Conservation (phyloP, 2,329 filamentous ascomycete genomes). For the Microdochium paspali region DNA sequence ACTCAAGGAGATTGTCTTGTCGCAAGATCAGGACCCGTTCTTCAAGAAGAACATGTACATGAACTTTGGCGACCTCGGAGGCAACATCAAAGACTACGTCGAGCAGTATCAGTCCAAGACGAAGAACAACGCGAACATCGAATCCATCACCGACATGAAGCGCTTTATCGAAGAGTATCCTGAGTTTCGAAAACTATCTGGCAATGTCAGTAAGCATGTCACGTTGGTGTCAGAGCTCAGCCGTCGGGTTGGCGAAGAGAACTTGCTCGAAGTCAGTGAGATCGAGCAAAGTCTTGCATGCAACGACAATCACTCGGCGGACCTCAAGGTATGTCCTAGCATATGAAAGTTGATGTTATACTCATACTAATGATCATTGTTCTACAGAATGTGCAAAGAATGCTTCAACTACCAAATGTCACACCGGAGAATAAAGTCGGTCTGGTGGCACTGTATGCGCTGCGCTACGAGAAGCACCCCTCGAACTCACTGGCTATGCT, state of each 20-base stretch:
- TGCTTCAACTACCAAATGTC: constrained; percentile 74
- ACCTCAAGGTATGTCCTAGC: constrained; percentile 62
- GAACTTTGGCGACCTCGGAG: constrained; percentile 91
- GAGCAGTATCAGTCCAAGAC: constrained; percentile 97
- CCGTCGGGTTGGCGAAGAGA: constrained; percentile 75
- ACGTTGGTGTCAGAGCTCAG: constrained; percentile 91
- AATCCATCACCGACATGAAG: constrained; percentile 98
- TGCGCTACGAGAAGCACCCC: constrained; percentile 82
- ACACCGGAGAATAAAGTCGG: constrained; percentile 77
- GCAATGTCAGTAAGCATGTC: constrained; percentile 97
- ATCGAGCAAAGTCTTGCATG: constrained; percentile 94
- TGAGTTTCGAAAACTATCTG: constrained; percentile 92
- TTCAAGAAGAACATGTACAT: constrained; percentile 99
- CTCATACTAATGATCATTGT: constrained; percentile 10
- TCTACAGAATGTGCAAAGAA: constrained; percentile 64
- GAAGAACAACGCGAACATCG: constrained; percentile 92
- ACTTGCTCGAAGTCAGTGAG: constrained; percentile 90
- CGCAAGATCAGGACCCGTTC: constrained; percentile 95
- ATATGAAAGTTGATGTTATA: background rate
- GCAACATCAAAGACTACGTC: constrained; percentile 97
- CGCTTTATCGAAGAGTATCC: constrained; percentile 98
- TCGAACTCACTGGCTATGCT: constrained; percentile 78
- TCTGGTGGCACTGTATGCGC: constrained; percentile 85
- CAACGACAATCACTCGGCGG: constrained; percentile 85
- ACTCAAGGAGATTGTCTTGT: constrained; percentile 86